These are phyloP conservation scores for Alternaria angustiovoidea DNA, from an alignment of 2,329 filamentous ascomycete species.

Conservation along the genomic window DNA sequence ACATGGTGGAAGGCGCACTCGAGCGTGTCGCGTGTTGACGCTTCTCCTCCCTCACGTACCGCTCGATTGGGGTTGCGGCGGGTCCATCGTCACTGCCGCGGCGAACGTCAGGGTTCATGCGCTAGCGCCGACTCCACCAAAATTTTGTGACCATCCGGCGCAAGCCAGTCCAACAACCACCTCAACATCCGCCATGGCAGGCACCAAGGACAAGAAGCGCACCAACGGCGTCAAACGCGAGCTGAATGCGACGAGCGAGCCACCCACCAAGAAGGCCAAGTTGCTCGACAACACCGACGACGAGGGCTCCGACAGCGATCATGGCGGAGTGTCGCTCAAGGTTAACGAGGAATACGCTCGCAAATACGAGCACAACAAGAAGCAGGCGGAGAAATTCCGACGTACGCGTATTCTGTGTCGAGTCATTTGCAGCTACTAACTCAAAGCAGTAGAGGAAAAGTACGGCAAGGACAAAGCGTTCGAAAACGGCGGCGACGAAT, in stretches of 20 bases:
- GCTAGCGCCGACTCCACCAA: slow-evolving; percentile 31
- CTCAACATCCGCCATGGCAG: slow-evolving; percentile 29
- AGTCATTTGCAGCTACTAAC: slow-evolving; percentile 27
- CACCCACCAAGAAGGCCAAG: slow-evolving; percentile 47
- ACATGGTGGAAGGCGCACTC: slow-evolving; percentile 23
- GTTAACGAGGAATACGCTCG: slow-evolving; percentile 91
- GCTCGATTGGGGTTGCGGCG: slow-evolving; percentile 22
- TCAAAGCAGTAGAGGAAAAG: slow-evolving; percentile 81
- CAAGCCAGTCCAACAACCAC: slow-evolving; percentile 9
- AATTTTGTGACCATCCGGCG: slow-evolving; percentile 31
- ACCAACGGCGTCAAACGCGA: slow-evolving; percentile 36
- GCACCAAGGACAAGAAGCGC: slow-evolving; percentile 36
- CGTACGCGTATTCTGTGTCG: slow-evolving; percentile 55
- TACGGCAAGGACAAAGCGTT: slow-evolving; percentile 62
- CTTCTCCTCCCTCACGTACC: slow-evolving; percentile 18
- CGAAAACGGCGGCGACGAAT: slow-evolving; percentile 57
- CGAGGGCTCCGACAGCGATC: slow-evolving; percentile 37
- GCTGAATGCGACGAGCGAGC: slow-evolving; percentile 28
- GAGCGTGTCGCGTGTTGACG: slow-evolving; percentile 17
- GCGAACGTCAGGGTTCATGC: slow-evolving; percentile 33
- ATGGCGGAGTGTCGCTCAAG: slow-evolving; percentile 62
- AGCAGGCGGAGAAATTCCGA: slow-evolving; percentile 83
- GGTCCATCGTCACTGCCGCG: slow-evolving; percentile 26
- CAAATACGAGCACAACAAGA: slow-evolving; percentile 96
- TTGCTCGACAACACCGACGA: slow-evolving; percentile 50